Percentiles rank a stretch among this genome's conserved stretches.
phyloP scores from a whole-genome alignment of 2,329 filamentous ascomycete genomes.

The Periconia macrospinosa region DNA sequence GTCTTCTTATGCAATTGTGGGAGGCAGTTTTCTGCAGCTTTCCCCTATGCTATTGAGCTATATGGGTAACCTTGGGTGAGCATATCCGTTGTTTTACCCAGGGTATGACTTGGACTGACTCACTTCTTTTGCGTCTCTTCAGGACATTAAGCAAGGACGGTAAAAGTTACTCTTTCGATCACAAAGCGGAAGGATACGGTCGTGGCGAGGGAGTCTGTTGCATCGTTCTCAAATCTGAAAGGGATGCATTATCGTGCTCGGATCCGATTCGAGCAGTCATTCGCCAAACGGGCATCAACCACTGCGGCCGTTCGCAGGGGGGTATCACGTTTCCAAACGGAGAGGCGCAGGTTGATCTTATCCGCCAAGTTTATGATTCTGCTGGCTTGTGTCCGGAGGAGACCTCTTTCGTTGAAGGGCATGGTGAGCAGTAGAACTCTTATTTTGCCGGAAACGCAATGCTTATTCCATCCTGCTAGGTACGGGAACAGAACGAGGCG shows the following conservation, averaged over 20 bases:
- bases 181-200: background rate
- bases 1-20: slow-evolving; percentile 28
- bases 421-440: background rate
- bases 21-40: slow-evolving; percentile 22
- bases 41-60: slow-evolving; percentile 27
- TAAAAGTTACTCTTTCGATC: background rate
- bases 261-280: background rate
- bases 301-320: background rate
- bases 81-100: too few species aligned
- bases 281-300: background rate
- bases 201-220: background rate
- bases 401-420: slow-evolving; percentile 31
- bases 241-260: background rate
- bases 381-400: slow-evolving; percentile 25
- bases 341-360: slow-evolving; percentile 48
- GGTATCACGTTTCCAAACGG: slow-evolving; percentile 59
- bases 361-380: slow-evolving; percentile 22
- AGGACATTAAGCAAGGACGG: slow-evolving; percentile 15
- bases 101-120: too few species aligned
- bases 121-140: slow-evolving; percentile 8
- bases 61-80: slow-evolving; percentile 11
- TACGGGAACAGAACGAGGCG: slow-evolving; percentile 59
- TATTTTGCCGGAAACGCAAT: too few species aligned
- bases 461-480: slow-evolving; percentile 28
- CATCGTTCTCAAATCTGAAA: background rate